These are phyloP conservation scores for Vanilla planifolia DNA, from an alignment of 106 monocot genomes.

Conservation along the genomic window DNA sequence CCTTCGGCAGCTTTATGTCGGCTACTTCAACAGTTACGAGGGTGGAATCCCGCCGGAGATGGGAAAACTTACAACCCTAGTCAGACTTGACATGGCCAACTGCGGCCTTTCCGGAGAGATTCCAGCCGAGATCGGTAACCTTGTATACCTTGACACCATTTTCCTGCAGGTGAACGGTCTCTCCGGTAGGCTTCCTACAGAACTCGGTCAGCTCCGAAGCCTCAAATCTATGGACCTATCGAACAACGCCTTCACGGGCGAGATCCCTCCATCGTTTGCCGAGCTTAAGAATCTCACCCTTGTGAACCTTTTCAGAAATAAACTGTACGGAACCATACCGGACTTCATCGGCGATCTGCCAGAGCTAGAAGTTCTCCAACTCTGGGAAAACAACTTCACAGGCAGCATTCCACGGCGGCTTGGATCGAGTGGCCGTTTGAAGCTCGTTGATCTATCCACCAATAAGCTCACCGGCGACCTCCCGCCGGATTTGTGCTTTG, in stretches of 20 bases:
- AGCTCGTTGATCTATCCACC: slow-evolving; percentile 46
- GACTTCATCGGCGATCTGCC: slow-evolving; percentile 54
- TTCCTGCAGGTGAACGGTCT: slow-evolving; percentile 44
- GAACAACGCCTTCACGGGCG: slow-evolving; percentile 29
- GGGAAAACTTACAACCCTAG: slow-evolving; percentile 15
- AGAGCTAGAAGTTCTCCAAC: slow-evolving; percentile 60
- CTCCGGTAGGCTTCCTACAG: slow-evolving; percentile 19
- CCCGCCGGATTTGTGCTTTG: slow-evolving; percentile 37
- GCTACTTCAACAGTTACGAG: slow-evolving; percentile 31
- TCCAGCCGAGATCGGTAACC: slow-evolving; percentile 29
- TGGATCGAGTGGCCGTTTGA: slow-evolving; percentile 29
- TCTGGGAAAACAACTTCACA: slow-evolving; percentile 77
- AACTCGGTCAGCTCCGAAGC: slow-evolving; percentile 21
- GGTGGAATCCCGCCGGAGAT: slow-evolving; percentile 31
- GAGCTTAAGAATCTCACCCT: slow-evolving; percentile 52
- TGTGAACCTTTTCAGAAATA: slow-evolving; percentile 65
- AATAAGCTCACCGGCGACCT: slow-evolving; percentile 50
- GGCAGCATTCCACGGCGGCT: slow-evolving; percentile 36
- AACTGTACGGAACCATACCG: slow-evolving; percentile 46
- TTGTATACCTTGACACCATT: slow-evolving; percentile 24
- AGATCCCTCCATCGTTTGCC: slow-evolving; percentile 36
- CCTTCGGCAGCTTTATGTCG: slow-evolving; percentile 18
- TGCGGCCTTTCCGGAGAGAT: slow-evolving; percentile 31
- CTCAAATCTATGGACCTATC: slow-evolving; percentile 38
- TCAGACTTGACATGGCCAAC: slow-evolving; percentile 31